These are phyloP conservation scores for Cutaneotrichosporon cavernicola DNA, from an alignment of 1,284 basidiomycete species.

Conservation along the genomic window DNA sequence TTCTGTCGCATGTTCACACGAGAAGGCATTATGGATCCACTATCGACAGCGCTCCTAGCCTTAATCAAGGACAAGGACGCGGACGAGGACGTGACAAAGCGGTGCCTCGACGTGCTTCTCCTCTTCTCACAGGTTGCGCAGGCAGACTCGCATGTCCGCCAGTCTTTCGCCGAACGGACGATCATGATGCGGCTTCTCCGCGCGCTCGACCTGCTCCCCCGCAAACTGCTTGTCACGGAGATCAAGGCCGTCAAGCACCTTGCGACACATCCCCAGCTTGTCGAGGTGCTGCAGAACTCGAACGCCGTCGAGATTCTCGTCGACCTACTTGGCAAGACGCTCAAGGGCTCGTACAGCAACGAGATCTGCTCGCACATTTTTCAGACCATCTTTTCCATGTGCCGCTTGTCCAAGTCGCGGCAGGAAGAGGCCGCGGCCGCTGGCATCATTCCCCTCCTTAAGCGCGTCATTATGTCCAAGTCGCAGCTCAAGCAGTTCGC, in stretches of 20 bases:
- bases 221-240: slow-evolving; percentile 79
- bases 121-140: slow-evolving; percentile 95
- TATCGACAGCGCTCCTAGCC: slow-evolving; percentile 83
- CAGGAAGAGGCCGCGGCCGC: slow-evolving; percentile 97
- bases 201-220: slow-evolving; percentile 76
- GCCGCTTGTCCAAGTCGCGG: slow-evolving; percentile 84
- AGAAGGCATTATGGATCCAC: slow-evolving; percentile 87
- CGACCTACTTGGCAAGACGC: slow-evolving; percentile 75
- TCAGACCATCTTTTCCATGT: slow-evolving; percentile 92
- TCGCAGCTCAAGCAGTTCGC: slow-evolving; percentile 96
- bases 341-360: slow-evolving; percentile 73
- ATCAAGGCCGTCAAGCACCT: slow-evolving; percentile 95
- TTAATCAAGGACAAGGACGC: slow-evolving; percentile 72
- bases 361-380: slow-evolving; percentile 80
- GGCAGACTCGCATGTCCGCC: slow-evolving; percentile 85
- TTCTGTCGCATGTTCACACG: slow-evolving; percentile 98
- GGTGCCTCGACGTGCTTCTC: slow-evolving; percentile 84
- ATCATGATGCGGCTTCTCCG: slow-evolving; percentile 80
- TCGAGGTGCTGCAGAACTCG: slow-evolving; percentile 92
- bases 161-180: slow-evolving; percentile 83
- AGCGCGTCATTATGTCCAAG: slow-evolving; percentile 77
- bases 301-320: slow-evolving; percentile 91
- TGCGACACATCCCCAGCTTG: slow-evolving; percentile 83
- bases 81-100: slow-evolving; percentile 73
- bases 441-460: slow-evolving; percentile 86